phyloP scores from a whole-genome alignment of 345 rosid genomes.

The Citrus hindsii region DNA sequence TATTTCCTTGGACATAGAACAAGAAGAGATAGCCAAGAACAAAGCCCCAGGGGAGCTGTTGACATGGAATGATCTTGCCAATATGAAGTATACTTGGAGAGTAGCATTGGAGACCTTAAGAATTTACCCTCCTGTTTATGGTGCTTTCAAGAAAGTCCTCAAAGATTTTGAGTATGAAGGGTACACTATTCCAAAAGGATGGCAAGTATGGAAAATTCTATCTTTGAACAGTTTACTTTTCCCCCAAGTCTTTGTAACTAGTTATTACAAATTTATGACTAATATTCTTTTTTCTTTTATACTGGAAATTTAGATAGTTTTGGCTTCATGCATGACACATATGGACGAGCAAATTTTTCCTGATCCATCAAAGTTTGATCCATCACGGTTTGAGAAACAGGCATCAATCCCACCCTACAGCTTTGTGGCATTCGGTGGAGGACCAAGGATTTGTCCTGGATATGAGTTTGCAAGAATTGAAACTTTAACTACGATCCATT shows the following conservation, averaged over 20 bases:
- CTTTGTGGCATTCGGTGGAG: conserved; percentile 29
- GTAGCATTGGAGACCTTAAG: conserved; percentile 34
- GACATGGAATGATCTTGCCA: conserved; percentile 35
- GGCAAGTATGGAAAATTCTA: conserved; percentile 23
- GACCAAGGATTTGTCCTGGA: conserved; percentile 30
- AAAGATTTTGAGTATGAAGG: conserved; percentile 25
- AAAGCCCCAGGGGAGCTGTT: conserved; percentile 15
- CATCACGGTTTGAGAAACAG: conserved; percentile 27
- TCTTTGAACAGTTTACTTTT: background rate
- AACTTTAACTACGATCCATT: conserved; percentile 22
- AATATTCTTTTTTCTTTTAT: background rate
- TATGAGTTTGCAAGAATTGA: conserved; percentile 34
- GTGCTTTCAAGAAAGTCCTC: conserved; percentile 18
- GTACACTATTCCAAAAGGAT: conserved; percentile 32
- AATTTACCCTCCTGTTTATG: conserved; percentile 27
- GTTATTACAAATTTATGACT: background rate
- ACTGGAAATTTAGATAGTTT: conserved; percentile 19
- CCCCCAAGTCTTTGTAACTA: background rate
- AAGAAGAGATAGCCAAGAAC: conserved; percentile 6
- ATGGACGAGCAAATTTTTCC: conserved; percentile 31
- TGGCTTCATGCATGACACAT: conserved; percentile 29
- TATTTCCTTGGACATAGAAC: background rate
- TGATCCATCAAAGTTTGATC: conserved; percentile 27
- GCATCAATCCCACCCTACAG: conserved; percentile 19
- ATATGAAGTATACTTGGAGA: conserved; percentile 40